Evolutionary conservation across 345 rosid genomes (phyloP).

Genomic region (Camelina neglecta): DNA sequence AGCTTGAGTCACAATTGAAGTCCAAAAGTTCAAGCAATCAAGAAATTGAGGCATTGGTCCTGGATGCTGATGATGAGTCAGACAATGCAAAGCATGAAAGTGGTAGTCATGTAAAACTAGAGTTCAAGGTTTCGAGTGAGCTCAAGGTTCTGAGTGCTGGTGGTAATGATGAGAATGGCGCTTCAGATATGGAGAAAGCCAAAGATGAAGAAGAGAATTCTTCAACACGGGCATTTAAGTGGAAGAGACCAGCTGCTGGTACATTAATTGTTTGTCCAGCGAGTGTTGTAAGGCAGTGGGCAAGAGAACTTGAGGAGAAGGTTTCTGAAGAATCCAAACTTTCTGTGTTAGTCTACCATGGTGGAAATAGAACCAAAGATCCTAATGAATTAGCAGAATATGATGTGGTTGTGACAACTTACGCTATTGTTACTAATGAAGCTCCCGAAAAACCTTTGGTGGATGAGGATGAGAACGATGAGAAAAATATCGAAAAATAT

Average conservation of each 20-base stretch:
- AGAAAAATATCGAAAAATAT: conserved; percentile 57
- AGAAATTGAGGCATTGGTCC: conserved; percentile 76
- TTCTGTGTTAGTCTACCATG: conserved; percentile 79
- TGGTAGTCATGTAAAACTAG: conserved; percentile 35
- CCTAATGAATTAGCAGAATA: conserved; percentile 78
- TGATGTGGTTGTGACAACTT: conserved; percentile 95
- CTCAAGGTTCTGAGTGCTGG: conserved; percentile 66
- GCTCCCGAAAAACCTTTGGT: conserved; percentile 77
- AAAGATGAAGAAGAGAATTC: conserved; percentile 58
- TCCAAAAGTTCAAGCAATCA: conserved; percentile 50
- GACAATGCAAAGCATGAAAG: conserved; percentile 37
- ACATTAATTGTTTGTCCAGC: conserved; percentile 98
- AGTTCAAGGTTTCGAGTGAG: conserved; percentile 33
- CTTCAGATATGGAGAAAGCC: conserved; percentile 46
- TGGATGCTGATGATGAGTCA: conserved; percentile 78
- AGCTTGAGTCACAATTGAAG: conserved; percentile 59
- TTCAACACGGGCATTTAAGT: conserved; percentile 49
- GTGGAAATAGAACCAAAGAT: conserved; percentile 87
- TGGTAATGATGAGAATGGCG: conserved; percentile 51
- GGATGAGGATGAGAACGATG: conserved; percentile 79
- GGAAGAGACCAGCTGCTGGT: conserved; percentile 79
- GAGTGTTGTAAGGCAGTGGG: conserved; percentile 95
- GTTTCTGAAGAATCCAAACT: conserved; percentile 76
- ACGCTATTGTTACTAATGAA: conserved; percentile 83
- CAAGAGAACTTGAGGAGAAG: conserved; percentile 85